Percentiles rank a stretch among this genome's conserved stretches.
phyloP scores from a whole-genome alignment of 257 asterid genomes.

The Nicotiana tomentosiformis region DNA sequence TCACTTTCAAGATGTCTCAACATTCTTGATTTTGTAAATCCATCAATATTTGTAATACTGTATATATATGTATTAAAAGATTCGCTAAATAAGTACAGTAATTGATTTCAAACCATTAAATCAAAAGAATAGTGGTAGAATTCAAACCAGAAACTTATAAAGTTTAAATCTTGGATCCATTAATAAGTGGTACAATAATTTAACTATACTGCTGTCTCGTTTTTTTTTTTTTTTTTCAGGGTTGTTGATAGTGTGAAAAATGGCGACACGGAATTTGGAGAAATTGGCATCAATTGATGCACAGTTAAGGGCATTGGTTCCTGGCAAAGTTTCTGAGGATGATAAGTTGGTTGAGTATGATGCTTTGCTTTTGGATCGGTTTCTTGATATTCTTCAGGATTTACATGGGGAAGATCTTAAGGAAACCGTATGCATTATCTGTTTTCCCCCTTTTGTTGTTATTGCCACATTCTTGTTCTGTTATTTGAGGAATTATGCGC shows the following conservation, averaged over 20 bases:
- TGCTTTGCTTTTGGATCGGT: slow-evolving; percentile 47
- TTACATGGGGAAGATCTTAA: slow-evolving; percentile 44
- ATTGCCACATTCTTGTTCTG: background rate
- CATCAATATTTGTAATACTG: background rate
- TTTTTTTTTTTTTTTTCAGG: slow-evolving; percentile 14
- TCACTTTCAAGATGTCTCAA: background rate
- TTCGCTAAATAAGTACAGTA: background rate
- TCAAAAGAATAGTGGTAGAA: background rate
- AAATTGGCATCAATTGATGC: slow-evolving; percentile 53
- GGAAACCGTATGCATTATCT: slow-evolving; percentile 27
- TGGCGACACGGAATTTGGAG: slow-evolving; percentile 34
- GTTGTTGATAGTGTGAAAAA: slow-evolving; percentile 8
- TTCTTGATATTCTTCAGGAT: slow-evolving; percentile 49
- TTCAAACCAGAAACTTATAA: background rate
- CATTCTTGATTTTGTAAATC: background rate
- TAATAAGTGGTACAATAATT: too few species aligned
- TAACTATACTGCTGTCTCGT: too few species aligned
- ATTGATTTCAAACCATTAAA: background rate
- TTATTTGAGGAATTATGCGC: background rate
- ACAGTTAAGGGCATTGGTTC: slow-evolving; percentile 41
- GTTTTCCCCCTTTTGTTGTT: background rate
- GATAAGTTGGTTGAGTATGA: slow-evolving; percentile 53
- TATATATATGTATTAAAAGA: background rate
- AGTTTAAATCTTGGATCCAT: too few species aligned
- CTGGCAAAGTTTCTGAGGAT: slow-evolving; percentile 41